Conservation (phyloP, 495 filamentous ascomycete species). For the Hyphodiscus hymeniophilus region DNA sequence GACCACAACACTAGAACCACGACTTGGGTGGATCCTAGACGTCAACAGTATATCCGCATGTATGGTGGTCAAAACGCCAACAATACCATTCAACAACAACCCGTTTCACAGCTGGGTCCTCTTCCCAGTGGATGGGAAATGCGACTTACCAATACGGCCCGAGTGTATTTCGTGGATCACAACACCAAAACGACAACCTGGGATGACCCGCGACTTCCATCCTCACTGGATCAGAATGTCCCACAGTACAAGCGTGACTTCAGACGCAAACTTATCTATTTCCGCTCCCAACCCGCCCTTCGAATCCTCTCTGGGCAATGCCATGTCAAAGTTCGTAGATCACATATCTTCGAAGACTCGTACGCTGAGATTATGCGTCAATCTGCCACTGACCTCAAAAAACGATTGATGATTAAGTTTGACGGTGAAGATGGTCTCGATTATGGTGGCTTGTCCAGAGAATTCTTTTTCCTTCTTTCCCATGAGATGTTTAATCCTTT, state of each 20-base stretch:
- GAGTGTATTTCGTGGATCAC: slow-evolving; percentile 98
- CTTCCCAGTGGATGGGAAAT: slow-evolving; percentile 98
- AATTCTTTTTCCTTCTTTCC: slow-evolving; percentile 99
- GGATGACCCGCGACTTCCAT: slow-evolving; percentile 94
- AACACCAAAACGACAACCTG: slow-evolving; percentile 99
- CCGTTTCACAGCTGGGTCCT: slow-evolving; percentile 94
- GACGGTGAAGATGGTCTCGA: slow-evolving; percentile 97
- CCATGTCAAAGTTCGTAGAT: slow-evolving; percentile 93
- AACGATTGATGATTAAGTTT: slow-evolving; percentile 98
- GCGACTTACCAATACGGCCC: slow-evolving; percentile 94
- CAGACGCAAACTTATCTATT: slow-evolving; percentile 95
- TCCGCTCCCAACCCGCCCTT: slow-evolving; percentile 94
- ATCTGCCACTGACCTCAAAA: slow-evolving; percentile 93
- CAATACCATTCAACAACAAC: slow-evolving; percentile 92
- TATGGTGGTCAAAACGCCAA: slow-evolving; percentile 74
- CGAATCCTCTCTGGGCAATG: slow-evolving; percentile 94
- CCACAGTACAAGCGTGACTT: slow-evolving; percentile 99
- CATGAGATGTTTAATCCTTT: slow-evolving; percentile 99
- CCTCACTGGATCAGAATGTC: slow-evolving; percentile 95
- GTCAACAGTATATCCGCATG: slow-evolving; percentile 97
- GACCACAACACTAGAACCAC: slow-evolving; percentile 98
- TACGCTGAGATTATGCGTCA: slow-evolving; percentile 98
- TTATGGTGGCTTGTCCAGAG: slow-evolving; percentile 96
- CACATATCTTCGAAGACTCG: slow-evolving; percentile 97
- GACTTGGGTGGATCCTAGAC: slow-evolving; percentile 97